Base-by-base conservation (phyloP, 805 yeast genomes). In the Spathaspora sp. region DNA sequence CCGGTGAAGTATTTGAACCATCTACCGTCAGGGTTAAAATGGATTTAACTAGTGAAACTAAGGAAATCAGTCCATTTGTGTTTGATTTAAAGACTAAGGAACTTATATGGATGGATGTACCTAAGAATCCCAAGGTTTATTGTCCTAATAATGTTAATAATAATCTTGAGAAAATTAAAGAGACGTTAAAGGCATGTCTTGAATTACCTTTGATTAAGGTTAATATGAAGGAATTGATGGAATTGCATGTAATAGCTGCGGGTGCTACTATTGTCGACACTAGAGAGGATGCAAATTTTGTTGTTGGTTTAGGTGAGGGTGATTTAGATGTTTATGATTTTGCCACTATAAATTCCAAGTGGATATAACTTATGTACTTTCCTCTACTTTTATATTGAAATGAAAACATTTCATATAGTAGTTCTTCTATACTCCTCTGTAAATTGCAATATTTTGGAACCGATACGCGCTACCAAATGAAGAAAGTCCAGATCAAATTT, bases 311-410 rank as follows among this genome's bases (percentile, higher is more conserved):
- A 16, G 49, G 48, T 16, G 50, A 43, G 14, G 57, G 55, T 23
- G 55, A 52, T 39, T 46, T 52, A 14, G 53, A 54, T 35, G 47
- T 47, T 7, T 49, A 46, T 38, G 49, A 54, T 52, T 49, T 54
- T 19, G 51, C 55, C n/a, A 47, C 44, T 10, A 54, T 54, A 20
- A 52, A 52, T 40, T 47, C 52, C 16, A 31, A 18, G 8, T 52
- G 55, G 53, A 49, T 23, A 23, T 23, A 23, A 23, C 26, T 23
- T n/a, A n/a, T n/a, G n/a, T n/a, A n/a, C n/a, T n/a, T n/a, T n/a
- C n/a, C n/a, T n/a, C n/a, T n/a, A n/a, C n/a, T 6, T 23, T 23
- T 23, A 23, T 23, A 23, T 23, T 23, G 26, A 23, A 23, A 23
- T 23, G 6, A 23, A 23, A 23, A 23, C 26, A 6, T 3, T 23